A percentile compares a stretch with the other conserved stretches of the same genome.
phyloP scores from a whole-genome alignment of 2,329 filamentous ascomycete genomes.

The Aureobasidium leucospermi region DNA sequence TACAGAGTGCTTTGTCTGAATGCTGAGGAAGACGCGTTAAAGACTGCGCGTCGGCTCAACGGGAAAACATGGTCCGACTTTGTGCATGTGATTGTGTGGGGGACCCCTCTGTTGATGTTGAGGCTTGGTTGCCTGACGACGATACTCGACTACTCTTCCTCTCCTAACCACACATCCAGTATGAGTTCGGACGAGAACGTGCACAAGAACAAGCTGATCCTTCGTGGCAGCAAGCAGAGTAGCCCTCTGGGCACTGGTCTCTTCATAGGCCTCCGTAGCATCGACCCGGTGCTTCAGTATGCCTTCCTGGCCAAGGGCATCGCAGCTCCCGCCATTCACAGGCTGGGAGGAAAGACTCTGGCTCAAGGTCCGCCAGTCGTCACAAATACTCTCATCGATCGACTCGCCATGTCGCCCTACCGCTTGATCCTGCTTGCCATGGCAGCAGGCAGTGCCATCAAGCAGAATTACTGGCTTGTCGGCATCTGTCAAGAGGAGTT shows the following conservation, averaged over 20 bases:
- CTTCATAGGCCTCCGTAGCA: constrained; percentile 41
- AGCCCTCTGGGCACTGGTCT: constrained; percentile 31
- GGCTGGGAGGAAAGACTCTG: constrained; percentile 38
- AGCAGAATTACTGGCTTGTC: constrained; percentile 51
- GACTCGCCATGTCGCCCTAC: constrained; percentile 43
- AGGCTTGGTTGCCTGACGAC: neutral
- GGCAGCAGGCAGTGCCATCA: constrained; percentile 44
- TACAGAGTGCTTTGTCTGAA: neutral
- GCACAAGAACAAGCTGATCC: constrained; percentile 27
- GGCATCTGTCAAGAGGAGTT: constrained; percentile 45
- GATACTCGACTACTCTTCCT: neutral
- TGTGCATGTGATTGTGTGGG: constrained; percentile 2
- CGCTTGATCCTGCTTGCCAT: constrained; percentile 47
- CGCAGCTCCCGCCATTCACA: constrained; percentile 37
- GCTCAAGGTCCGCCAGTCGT: constrained; percentile 34
- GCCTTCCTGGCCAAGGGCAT: constrained; percentile 38
- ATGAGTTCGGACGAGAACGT: constrained; percentile 15
- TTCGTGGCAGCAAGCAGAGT: constrained; percentile 34
- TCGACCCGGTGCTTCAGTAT: constrained; percentile 44
- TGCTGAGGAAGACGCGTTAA: neutral
- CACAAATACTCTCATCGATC: constrained; percentile 35
- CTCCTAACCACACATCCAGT: neutral
- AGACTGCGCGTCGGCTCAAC: neutral
- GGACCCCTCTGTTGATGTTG: neutral
- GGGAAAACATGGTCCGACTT: neutral